These are phyloP conservation scores for Avena insularis DNA, from an alignment of 176 grass and related monocot genomes.

Conservation along the genomic window DNA sequence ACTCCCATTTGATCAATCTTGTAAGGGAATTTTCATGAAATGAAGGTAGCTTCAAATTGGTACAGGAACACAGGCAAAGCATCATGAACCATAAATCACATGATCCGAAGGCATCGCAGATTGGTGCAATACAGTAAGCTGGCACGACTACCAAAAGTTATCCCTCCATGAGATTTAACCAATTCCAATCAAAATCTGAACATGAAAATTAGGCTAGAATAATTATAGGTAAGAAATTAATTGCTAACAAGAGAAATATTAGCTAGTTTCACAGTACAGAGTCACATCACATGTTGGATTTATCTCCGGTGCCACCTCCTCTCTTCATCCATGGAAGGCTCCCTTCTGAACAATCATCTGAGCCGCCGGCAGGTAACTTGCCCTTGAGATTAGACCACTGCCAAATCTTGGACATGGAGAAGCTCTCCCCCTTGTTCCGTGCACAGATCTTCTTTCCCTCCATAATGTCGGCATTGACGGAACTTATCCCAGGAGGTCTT, in stretches of 20 bases:
- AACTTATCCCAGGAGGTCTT: conserved; percentile 49
- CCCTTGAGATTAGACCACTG: conserved; percentile 78
- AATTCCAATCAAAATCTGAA: conserved; percentile 42
- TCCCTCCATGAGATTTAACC: conserved; percentile 40
- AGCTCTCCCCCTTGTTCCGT: conserved; percentile 78
- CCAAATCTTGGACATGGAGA: conserved; percentile 95
- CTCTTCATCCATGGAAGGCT: conserved; percentile 74
- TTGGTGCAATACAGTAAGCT: conserved; percentile 35
- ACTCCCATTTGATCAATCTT: conserved; percentile 11
- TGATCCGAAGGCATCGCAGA: conserved; percentile 42
- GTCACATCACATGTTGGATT: conserved; percentile 55
- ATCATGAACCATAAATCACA: conserved; percentile 36
- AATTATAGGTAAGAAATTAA: conserved; percentile 50
- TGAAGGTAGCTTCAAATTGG: not conserved
- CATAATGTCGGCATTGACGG: conserved; percentile 52
- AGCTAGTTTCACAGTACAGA: conserved; percentile 48
- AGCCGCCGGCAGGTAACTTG: conserved; percentile 62
- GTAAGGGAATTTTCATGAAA: conserved; percentile 2
- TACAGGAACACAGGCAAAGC: conserved; percentile 6
- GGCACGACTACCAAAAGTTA: conserved; percentile 27
- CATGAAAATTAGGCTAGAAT: conserved; percentile 54
- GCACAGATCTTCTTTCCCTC: conserved; percentile 76
- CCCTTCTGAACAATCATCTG: conserved; percentile 57
- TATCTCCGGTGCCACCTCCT: conserved; percentile 43
- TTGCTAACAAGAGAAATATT: conserved; percentile 44